phyloP scores from a whole-genome alignment of 257 asterid species.

The Nicotiana tomentosiformis region DNA sequence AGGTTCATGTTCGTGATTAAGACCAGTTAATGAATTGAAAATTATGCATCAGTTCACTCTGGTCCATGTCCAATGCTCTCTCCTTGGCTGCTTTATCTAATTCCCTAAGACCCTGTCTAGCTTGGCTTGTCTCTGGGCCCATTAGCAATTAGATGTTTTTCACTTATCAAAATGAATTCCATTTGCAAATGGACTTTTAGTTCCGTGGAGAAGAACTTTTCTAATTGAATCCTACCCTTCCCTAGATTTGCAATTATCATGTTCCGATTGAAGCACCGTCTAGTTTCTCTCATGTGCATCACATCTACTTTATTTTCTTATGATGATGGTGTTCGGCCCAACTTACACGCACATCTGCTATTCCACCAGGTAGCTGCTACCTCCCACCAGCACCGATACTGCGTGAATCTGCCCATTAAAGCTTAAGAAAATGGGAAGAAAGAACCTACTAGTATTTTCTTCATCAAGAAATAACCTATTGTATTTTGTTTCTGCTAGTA shows the following conservation, averaged over 20 bases:
- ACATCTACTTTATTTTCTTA: background rate
- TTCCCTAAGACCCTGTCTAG: background rate
- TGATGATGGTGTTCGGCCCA: background rate
- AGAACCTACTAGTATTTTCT: background rate
- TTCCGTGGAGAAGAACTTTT: background rate
- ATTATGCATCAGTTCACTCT: background rate
- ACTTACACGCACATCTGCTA: background rate
- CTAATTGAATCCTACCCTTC: background rate
- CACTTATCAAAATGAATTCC: background rate
- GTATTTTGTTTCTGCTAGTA: background rate
- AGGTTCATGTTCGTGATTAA: constrained; percentile 1
- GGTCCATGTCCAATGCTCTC: background rate
- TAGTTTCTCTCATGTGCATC: background rate
- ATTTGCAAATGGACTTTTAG: background rate
- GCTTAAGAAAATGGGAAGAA: background rate
- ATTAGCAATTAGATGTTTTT: background rate
- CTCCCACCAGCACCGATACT: background rate
- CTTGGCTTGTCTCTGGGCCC: constrained; percentile 5
- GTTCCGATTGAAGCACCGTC: background rate
- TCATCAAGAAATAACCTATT: no score
- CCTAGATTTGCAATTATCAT: background rate
- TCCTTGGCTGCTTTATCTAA: background rate
- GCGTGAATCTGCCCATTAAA: background rate
- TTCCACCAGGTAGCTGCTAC: background rate
- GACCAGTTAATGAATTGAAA: background rate